Evolutionary conservation across 2,329 filamentous ascomycete genomes (phyloP).

Genomic region (Penicillium sp.): DNA sequence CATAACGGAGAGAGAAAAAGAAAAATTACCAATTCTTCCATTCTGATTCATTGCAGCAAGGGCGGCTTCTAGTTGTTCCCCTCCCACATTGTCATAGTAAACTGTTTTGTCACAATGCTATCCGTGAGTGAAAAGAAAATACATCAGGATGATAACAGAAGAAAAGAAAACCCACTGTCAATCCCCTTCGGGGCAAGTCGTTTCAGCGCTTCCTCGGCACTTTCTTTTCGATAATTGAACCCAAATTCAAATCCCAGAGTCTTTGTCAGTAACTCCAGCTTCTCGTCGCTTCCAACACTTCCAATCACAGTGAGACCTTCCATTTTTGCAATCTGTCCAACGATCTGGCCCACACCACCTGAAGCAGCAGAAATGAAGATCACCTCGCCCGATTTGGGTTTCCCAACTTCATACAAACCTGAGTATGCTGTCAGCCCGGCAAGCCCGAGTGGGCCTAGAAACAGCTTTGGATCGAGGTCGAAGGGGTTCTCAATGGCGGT

Average conservation of each 20-base stretch:
- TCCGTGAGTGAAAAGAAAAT: too few relatives aligned
- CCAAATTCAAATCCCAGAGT: conserved; percentile 41
- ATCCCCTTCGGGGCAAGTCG: conserved; percentile 67
- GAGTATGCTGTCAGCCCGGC: conserved; percentile 67
- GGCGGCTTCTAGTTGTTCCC: conserved; percentile 63
- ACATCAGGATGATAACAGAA: too few relatives aligned
- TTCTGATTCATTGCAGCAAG: conserved; percentile 56
- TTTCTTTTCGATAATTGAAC: conserved; percentile 21
- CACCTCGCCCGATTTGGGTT: conserved; percentile 66
- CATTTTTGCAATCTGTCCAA: conserved; percentile 72
- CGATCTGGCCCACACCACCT: conserved; percentile 71
- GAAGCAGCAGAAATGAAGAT: conserved; percentile 72
- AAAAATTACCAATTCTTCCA: conserved; percentile 51
- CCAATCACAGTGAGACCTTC: conserved; percentile 71
- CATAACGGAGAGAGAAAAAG: too few relatives aligned
- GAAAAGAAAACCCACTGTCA: too few relatives aligned
- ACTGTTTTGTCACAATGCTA: too few relatives aligned
- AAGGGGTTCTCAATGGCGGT: too few relatives aligned
- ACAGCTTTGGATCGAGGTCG: too few relatives aligned
- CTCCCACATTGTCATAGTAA: conserved; percentile 71
- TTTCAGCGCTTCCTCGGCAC: conserved; percentile 58
- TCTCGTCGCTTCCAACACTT: conserved; percentile 70
- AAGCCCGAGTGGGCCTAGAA: conserved; percentile 69
- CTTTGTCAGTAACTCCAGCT: conserved; percentile 66
- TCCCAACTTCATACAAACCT: conserved; percentile 64